A percentile compares a stretch with the other conserved stretches of the same genome.
phyloP scores from a whole-genome alignment of 2,329 filamentous ascomycete species.

The Fusarium denticulatum region DNA sequence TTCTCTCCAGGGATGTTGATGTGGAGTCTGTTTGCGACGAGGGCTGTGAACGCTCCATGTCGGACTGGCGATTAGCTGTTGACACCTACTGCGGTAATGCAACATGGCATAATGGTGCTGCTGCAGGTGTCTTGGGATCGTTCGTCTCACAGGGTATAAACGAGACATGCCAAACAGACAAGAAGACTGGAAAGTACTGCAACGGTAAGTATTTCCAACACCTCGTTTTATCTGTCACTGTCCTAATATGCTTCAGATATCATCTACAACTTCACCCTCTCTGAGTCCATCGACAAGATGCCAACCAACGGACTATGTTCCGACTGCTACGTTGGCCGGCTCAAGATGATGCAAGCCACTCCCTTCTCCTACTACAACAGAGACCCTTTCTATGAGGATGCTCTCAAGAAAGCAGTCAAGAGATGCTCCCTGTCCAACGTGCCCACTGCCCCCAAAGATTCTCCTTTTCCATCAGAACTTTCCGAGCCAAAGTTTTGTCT shows the following conservation, averaged over 20 bases:
- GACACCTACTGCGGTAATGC: neutral
- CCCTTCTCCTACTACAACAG: neutral
- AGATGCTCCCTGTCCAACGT: neutral
- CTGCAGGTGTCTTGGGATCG: neutral
- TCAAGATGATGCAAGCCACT: conserved; percentile 31
- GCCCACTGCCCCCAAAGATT: neutral
- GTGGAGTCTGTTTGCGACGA: conserved; percentile 1
- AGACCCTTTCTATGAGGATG: conserved; percentile 2
- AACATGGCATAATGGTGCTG: conserved; percentile 1
- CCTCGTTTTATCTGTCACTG: neutral
- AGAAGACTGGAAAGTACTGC: conserved; percentile 17
- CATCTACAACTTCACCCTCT: neutral
- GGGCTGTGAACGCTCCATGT: neutral
- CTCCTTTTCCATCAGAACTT: neutral
- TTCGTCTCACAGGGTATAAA: conserved; percentile 17
- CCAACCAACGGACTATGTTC: conserved; percentile 8
- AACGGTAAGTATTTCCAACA: conserved; percentile 10
- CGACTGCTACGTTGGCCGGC: conserved; percentile 17
- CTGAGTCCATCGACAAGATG: neutral
- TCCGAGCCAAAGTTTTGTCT: conserved; percentile 14
- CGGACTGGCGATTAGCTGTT: neutral
- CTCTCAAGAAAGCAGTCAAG: conserved; percentile 5
- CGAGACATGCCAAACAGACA: conserved; percentile 15
- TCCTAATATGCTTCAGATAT: neutral
- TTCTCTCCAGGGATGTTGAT: neutral